Base-by-base conservation (phyloP, 2,329 filamentous ascomycete genomes). In the Gaeumannomyces tritici region DNA sequence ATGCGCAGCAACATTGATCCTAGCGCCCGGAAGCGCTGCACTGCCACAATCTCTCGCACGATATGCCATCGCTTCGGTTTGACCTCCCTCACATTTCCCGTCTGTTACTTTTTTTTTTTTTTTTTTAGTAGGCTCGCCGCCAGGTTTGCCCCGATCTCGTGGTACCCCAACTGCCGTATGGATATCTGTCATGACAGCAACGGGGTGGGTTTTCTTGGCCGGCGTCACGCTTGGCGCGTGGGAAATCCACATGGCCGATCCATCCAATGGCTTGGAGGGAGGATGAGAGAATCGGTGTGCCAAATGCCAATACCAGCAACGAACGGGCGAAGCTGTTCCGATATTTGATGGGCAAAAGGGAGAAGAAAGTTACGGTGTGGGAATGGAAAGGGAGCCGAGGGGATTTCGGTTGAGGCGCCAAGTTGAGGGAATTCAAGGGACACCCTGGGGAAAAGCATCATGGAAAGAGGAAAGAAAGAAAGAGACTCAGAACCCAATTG, bases 121-220 rank as follows among this genome's bases (percentile, higher is more conserved):
- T 29, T 59, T 47, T 31, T 42, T 79, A n/a, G n/a, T 62, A 7
- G 35, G 18, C 11, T 24, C 12, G 12, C 31, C 59, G 29, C 29
- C 4, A 29, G 29, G 31, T 60, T 62, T 54, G 12, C 13, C 8
- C 18, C 35, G 7, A 15, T 21, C 35, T 42, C 35, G 13, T 42
- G 35, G 35, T 31, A n/a, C 31, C 31, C 8, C 2, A 31, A 7
- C 12, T 31, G 31, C 31, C 31, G 31, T 11, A 42, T 42, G 12
- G 4, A 4, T n/a, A n/a, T n/a, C n/a, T n/a, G n/a, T n/a, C n/a
- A 15, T 42, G 35, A 8, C 35, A 2, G 35, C n/a, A n/a, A n/a
- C n/a, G 35, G 35, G 35, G 13, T 21, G 8, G 35, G 35, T 8
- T 51, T 51, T 51, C 42, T 51, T 51, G 42, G 42, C 42, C 42